phyloP scores from a whole-genome alignment of 169 alveolate genomes.

The Plasmodium blacklocki region DNA sequence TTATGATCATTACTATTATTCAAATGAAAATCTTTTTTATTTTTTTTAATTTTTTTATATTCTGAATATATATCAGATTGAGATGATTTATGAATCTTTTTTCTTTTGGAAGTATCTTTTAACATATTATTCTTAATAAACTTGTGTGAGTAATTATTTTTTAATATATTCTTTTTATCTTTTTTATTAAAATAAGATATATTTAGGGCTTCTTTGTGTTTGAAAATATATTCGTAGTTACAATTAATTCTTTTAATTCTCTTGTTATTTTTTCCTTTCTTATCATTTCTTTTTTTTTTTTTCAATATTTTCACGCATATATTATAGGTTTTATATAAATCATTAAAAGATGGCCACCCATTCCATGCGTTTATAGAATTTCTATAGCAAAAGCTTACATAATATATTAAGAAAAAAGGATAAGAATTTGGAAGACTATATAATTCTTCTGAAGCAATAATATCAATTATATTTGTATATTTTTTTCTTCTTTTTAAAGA shows the following conservation, averaged over 20 bases:
- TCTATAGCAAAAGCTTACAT: conserved; percentile 39
- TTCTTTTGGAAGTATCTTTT: too few relatives aligned
- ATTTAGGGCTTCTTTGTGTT: too few relatives aligned
- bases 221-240: conserved; percentile 26
- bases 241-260: conserved; percentile 10
- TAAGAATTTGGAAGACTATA: conserved; percentile 8
- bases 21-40: too few relatives aligned
- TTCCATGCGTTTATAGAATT: conserved; percentile 36
- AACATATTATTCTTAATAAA: too few relatives aligned
- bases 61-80: too few relatives aligned
- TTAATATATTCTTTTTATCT: background rate
- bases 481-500: background rate
- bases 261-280: conserved; percentile 3
- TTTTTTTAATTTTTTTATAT: too few relatives aligned
- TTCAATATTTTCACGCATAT: conserved; percentile 2
- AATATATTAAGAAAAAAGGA: conserved; percentile 28
- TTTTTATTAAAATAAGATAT: too few relatives aligned
- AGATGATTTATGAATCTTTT: too few relatives aligned
- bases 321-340: background rate
- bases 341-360: conserved; percentile 29
- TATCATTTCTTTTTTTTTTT: conserved; percentile 10
- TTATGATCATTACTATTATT: too few relatives aligned
- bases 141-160: background rate
- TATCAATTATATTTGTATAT: background rate
- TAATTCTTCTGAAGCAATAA: conserved; percentile 2